Evolutionary conservation across 331 rosid genomes (phyloP).

Genomic region (Telfairia occidentalis): DNA sequence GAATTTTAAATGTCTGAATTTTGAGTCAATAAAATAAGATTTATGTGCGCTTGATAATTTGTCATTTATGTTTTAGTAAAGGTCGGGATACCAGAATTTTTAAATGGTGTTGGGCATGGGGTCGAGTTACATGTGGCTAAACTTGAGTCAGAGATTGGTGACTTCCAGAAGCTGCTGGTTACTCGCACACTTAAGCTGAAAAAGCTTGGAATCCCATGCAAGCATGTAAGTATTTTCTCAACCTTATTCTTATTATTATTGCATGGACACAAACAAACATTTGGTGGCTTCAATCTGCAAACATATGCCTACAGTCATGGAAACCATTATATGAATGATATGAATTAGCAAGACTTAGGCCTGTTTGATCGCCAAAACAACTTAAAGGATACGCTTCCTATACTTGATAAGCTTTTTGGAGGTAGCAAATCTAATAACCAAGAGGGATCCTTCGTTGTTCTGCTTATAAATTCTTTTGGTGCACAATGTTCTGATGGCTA

Average conservation of each 20-base stretch:
- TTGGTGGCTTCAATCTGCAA: not conserved
- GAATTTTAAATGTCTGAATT: not conserved
- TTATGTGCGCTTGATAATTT: not conserved
- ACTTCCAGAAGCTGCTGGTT: conserved; percentile 68
- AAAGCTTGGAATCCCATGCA: conserved; percentile 90
- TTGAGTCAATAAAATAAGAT: not conserved
- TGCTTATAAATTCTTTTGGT: not conserved
- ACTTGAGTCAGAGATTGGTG: conserved; percentile 79
- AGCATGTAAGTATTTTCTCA: conserved; percentile 39
- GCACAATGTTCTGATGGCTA: not conserved
- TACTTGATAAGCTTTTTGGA: not conserved
- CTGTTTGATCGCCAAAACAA: not conserved
- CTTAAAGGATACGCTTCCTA: not conserved
- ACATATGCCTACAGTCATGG: not conserved
- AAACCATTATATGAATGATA: not conserved
- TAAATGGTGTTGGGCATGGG: conserved; percentile 72
- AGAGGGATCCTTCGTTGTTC: not conserved
- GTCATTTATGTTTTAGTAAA: conserved; percentile 40
- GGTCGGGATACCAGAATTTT: conserved; percentile 85
- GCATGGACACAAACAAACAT: not conserved
- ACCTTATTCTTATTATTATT: not conserved
- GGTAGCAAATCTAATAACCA: not conserved
- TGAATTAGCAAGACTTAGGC: not conserved
- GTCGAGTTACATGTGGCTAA: conserved; percentile 73
- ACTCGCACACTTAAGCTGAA: conserved; percentile 77